A percentile compares a stretch with the other conserved stretches of the same genome.
These are phyloP conservation scores for Stephanodiscus triporus DNA, from an alignment of 108 stramenopile genomes.

Conservation along the genomic window DNA sequence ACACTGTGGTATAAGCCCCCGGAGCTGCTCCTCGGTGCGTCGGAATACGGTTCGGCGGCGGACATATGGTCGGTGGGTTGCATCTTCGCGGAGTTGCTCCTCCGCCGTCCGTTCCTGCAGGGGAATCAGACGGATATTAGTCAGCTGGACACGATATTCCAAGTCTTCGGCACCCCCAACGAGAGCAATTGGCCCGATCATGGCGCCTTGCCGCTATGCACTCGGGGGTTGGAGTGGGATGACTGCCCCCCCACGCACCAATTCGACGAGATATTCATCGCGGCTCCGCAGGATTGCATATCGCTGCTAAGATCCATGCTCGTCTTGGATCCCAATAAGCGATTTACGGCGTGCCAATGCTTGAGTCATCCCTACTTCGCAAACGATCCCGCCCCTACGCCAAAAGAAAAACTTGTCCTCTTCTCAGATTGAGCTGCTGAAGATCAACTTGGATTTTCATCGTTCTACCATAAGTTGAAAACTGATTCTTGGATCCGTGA, in stretches of 20 bases:
- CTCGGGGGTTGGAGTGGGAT: conserved; percentile 79
- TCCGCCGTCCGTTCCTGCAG: conserved; percentile 88
- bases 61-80: conserved; percentile 97
- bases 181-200: conserved; percentile 90
- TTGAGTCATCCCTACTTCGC: conserved; percentile 88
- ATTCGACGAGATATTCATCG: conserved; percentile 88
- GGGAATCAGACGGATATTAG: conserved; percentile 82
- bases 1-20: conserved; percentile 97
- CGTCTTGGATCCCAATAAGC: conserved; percentile 85
- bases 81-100: conserved; percentile 93
- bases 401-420: conserved; percentile 77
- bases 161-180: conserved; percentile 89
- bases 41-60: conserved; percentile 88
- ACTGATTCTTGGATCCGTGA: not conserved
- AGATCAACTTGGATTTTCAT: too few species aligned
- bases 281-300: conserved; percentile 85
- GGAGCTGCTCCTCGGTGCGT: conserved; percentile 91
- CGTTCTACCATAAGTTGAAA: too few species aligned
- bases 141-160: conserved; percentile 86
- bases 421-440: conserved; percentile 28
- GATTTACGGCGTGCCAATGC: conserved; percentile 81
- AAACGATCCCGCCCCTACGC: conserved; percentile 88
- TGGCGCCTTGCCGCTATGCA: conserved; percentile 72
- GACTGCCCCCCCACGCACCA: conserved; percentile 71
- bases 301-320: conserved; percentile 80